Base-by-base conservation (phyloP, 2,329 filamentous ascomycete species). In the Sphaceloma murrayae region DNA sequence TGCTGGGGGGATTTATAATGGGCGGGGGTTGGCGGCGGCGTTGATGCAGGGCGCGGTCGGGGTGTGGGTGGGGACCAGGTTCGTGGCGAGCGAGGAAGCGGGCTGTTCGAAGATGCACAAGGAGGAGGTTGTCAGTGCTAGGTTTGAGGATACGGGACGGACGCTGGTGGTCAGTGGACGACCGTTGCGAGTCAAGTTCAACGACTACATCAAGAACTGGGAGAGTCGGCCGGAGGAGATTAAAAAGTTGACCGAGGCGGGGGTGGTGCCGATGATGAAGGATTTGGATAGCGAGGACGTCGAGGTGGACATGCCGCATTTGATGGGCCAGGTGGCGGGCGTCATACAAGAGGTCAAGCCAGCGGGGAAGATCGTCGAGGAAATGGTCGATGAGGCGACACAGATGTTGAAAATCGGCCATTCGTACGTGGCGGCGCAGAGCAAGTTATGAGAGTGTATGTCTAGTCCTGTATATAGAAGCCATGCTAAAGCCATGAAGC, bases 261-360 rank as follows among this genome's bases (percentile, higher is more conserved):
- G 89, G 1, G 65, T 94, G 21, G 80, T 93, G 49, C 89, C 89
- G 1, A 69, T 95, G 51, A 77, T 82, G 64, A 72, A 85, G 58
- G 89, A 96, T 58, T 69, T 94, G 56, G 85, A 94, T 39, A 73
- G 86, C 45, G 83, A 82, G 1, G 80, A 79, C 45, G 48, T 47
- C 10, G 86, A 94, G 30, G 68, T 94, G 9, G 89, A 95, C 57
- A 69, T 83, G 46, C 89, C 89, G 9, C 87, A 89, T 63, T 60
- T 95, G 57, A 95, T 95, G 89, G 89, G 89, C 1, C 86, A 94
- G 67, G 88, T 95, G 6, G 84, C 86, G 1, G 88, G 83, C 1
- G 73, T 80, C 1, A 84, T 95, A 46, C 63, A 67, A 24, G 77
- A 80, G 52, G 76, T 95, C 48, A 78, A 91, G 68, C 86, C 88